A percentile compares a stretch with the other conserved stretches of the same genome.
phyloP scores from a whole-genome alignment of 768 basidiomycete species.

The Mycena galericulata region DNA sequence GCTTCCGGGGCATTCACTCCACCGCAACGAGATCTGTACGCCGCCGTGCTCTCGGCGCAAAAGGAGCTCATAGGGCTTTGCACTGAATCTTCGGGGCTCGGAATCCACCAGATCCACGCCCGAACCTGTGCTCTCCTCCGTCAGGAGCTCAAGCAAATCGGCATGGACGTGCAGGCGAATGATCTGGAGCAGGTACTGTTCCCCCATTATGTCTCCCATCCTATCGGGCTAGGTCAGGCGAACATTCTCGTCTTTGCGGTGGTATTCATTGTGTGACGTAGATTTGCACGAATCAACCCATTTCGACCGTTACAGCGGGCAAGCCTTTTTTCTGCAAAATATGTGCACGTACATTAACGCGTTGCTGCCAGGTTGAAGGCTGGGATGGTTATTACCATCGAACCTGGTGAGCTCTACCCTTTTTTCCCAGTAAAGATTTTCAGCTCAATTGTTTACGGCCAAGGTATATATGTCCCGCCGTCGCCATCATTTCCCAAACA shows the following conservation, averaged over 20 bases:
- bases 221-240: slow-evolving; percentile 85
- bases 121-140: slow-evolving; percentile 75
- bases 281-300: slow-evolving; percentile 91
- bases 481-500: slow-evolving; percentile 81
- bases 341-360: neutral
- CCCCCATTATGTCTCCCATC: slow-evolving; percentile 94
- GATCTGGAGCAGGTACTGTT: slow-evolving; percentile 85
- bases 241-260: slow-evolving; percentile 1
- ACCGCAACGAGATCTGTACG: slow-evolving; percentile 89
- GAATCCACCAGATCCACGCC: slow-evolving; percentile 82
- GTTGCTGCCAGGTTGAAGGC: slow-evolving; percentile 66
- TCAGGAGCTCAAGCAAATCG: slow-evolving; percentile 81
- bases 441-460: slow-evolving; percentile 25
- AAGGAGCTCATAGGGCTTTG: slow-evolving; percentile 75
- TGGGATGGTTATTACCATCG: slow-evolving; percentile 94
- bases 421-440: neutral
- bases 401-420: slow-evolving; percentile 69
- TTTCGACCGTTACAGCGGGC: slow-evolving; percentile 67
- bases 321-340: slow-evolving; percentile 38
- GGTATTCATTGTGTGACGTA: slow-evolving; percentile 42
- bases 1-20: slow-evolving; percentile 82
- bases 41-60: slow-evolving; percentile 78
- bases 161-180: slow-evolving; percentile 68
- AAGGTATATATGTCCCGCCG: slow-evolving; percentile 91
- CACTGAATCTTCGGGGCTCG: slow-evolving; percentile 65